Evolutionary conservation across 192 early-diverging fungal species (phyloP), one percentile per base, ranked within the genome.

Genomic region (Allomyces macrogynus): DNA sequence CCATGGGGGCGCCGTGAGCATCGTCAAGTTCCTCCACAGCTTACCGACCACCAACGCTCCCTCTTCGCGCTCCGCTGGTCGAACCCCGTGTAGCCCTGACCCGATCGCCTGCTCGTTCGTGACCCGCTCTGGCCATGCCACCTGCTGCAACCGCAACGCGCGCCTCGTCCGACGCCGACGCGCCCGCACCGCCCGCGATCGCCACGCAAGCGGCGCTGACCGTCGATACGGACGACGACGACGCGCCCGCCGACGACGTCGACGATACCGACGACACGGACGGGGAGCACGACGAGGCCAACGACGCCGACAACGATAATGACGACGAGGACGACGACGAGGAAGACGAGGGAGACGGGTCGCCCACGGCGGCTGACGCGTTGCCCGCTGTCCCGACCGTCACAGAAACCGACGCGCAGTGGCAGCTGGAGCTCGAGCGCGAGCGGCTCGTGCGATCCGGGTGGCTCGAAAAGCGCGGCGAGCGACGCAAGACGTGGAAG

Each of bases 401-500:
- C 49, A n/a, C 49, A 0, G 49, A 57, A 3, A 1, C 49, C 49
- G 49, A 14, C 49, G 49, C 16, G 49, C 49, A 62, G 61, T 23
- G 23, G 61, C 61, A 62, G 61, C 61, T 20, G 1, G 24, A 25
- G n/a, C 61, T 62, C n/a, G 24, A 20, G 61, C 22, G 24, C 24
- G 61, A 62, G 61, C 61, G 22, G 18, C 23, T 62, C 10, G 61
- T 62, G 20, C 22, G 23, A 3, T 20, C 61, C 23, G 61, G 61
- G 61, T 62, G 24, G 22, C 61, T 62, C 20, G 23, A 12, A 16
- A 62, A 62, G 61, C 22, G 24, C 20, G n/a, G 61, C 23, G 61
- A 62, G 61, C n/a, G 24, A 3, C 61, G 43, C 32, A 23, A 78
- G 70, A 73, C 71, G 0, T 82, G 81, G 81, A 80, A 80, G 65